Evolutionary conservation across 1,284 basidiomycete genomes (phyloP).

Genomic region (Ganoderma sinense): DNA sequence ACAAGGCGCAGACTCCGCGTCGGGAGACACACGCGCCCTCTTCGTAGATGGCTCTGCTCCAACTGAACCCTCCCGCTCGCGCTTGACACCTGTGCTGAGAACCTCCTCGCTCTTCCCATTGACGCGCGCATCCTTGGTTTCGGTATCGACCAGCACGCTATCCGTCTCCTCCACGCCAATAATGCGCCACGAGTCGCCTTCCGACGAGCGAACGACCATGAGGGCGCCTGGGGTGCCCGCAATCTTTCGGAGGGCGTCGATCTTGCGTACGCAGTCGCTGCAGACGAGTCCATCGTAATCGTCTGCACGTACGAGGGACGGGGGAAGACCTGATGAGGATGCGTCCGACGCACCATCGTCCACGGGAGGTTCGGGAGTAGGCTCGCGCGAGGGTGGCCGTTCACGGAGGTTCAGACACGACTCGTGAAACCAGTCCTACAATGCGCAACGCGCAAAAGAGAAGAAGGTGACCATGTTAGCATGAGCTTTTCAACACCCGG

Average conservation of each 20-base stretch:
- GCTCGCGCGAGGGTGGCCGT: slow-evolving; percentile 57
- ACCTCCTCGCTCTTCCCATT: slow-evolving; percentile 3
- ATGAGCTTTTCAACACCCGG: slow-evolving; percentile 18
- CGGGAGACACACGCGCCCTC: slow-evolving; percentile 45
- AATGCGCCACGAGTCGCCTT: slow-evolving; percentile 56
- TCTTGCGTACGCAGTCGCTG: slow-evolving; percentile 63
- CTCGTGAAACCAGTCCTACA: slow-evolving; percentile 87
- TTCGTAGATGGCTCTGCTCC: slow-evolving; percentile 54
- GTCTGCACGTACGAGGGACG: slow-evolving; percentile 65
- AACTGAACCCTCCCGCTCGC: slow-evolving; percentile 51
- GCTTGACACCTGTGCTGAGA: slow-evolving; percentile 51
- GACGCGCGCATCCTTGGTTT: slow-evolving; percentile 14
- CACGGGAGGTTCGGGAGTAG: slow-evolving; percentile 30
- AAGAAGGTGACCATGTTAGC: slow-evolving; percentile 11
- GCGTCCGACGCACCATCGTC: slow-evolving; percentile 65
- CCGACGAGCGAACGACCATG: slow-evolving; percentile 62
- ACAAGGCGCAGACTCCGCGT: slow-evolving; percentile 46
- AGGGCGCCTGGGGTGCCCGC: slow-evolving; percentile 70
- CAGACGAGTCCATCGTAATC: slow-evolving; percentile 81
- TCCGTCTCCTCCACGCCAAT: slow-evolving; percentile 43
- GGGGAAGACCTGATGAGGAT: slow-evolving; percentile 70
- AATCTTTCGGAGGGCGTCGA: slow-evolving; percentile 60
- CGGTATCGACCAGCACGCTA: slow-evolving; percentile 27
- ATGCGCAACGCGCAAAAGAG: neutral
- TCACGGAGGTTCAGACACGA: slow-evolving; percentile 82